phyloP scores from a whole-genome alignment of 257 asterid genomes.

The Fraxinus quadrangulata region DNA sequence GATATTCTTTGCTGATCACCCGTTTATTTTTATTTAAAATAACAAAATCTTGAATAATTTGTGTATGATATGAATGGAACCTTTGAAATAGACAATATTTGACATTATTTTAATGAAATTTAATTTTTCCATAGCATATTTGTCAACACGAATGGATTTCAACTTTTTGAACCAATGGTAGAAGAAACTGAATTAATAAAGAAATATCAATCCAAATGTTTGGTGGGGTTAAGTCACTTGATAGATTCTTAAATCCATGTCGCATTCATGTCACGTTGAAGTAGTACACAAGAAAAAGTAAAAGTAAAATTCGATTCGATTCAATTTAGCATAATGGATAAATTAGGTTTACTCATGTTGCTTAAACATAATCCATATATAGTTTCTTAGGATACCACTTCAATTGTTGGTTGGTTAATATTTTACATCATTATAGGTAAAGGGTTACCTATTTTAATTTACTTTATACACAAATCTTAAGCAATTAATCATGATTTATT shows the following conservation, averaged over 20 bases:
- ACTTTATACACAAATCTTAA: constrained; percentile 25
- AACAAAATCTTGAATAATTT: constrained; percentile 30
- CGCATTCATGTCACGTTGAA: background rate
- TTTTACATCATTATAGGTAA: constrained; percentile 84
- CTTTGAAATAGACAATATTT: constrained; percentile 52
- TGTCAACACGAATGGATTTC: constrained; percentile 46
- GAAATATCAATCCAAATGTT: constrained; percentile 35
- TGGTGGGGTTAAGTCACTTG: constrained; percentile 37
- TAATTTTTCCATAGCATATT: constrained; percentile 10
- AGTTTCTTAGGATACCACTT: constrained; percentile 50
- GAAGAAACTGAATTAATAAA: constrained; percentile 36
- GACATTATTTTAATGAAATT: constrained; percentile 27
- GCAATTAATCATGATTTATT: constrained; percentile 39
- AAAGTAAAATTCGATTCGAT: background rate
- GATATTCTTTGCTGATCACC: constrained; percentile 25
- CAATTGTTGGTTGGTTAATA: constrained; percentile 51
- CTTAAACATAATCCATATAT: constrained; percentile 51
- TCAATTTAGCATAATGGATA: background rate
- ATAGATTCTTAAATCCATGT: background rate
- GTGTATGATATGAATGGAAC: constrained; percentile 60
- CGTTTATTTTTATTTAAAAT: constrained; percentile 28
- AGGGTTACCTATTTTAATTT: constrained; percentile 41
- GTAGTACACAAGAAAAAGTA: background rate
- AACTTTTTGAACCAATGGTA: constrained; percentile 60
- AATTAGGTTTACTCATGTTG: constrained; percentile 32